Conservation (phyloP, 129 eudicot genomes). For the sunflower (Helianthus annuus) region HanXRQr2.0-SUNRISE NC_035438.2:106921141-106921640, state of each 20-base stretch:
- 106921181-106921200: conserved; percentile 49
- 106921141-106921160: conserved; percentile 80
- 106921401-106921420: conserved; percentile 53
- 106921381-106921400: conserved; percentile 83
- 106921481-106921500: conserved; percentile 80
- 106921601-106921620: conserved; percentile 43
- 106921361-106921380: conserved; percentile 78
- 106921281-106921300: conserved; percentile 73
- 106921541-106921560: conserved; percentile 73
- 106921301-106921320: conserved; percentile 56
- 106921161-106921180: conserved; percentile 44
- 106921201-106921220: conserved; percentile 65
- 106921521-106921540: conserved; percentile 54
- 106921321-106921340: conserved; percentile 71
- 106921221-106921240: conserved; percentile 61
- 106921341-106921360: conserved; percentile 68
- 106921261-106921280: conserved; percentile 71
- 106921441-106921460: conserved; percentile 70
- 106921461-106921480: conserved; percentile 79
- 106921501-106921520: conserved; percentile 60
- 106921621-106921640: conserved; percentile 71
- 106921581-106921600: conserved; percentile 68
- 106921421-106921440: conserved; percentile 59
- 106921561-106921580: conserved; percentile 82
- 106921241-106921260: conserved; percentile 62